Conservation (phyloP, 1,284 basidiomycete species). For the Neonothopanus nambi region DNA sequence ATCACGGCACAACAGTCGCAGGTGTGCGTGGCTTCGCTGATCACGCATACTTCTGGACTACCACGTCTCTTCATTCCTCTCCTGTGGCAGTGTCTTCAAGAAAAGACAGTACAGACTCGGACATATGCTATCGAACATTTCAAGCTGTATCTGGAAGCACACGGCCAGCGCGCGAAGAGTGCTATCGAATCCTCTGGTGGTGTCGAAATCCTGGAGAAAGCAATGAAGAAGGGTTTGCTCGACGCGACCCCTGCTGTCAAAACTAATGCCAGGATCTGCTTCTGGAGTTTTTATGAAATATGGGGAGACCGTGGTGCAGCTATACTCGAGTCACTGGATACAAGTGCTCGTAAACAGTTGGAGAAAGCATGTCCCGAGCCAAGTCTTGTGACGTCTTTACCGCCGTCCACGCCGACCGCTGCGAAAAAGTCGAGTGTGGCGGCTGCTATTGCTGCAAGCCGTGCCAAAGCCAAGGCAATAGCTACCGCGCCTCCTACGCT, state of each 20-base stretch:
- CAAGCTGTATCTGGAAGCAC: conserved; percentile 71
- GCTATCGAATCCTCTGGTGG: conserved; percentile 68
- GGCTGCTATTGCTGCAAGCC: conserved; percentile 79
- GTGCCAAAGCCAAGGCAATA: conserved; percentile 81
- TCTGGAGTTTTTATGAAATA: conserved; percentile 78
- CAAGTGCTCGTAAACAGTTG: conserved; percentile 75
- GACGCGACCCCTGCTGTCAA: conserved; percentile 84
- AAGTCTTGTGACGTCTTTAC: conserved; percentile 37
- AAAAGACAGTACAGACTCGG: conserved; percentile 86
- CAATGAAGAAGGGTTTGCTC: conserved; percentile 67
- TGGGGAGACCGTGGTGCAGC: conserved; percentile 72
- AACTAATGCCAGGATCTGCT: conserved; percentile 72
- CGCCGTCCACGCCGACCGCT: conserved; percentile 48
- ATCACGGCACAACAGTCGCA: conserved; percentile 89
- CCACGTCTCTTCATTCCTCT: conserved; percentile 73
- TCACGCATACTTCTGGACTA: conserved; percentile 71
- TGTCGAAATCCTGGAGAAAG: conserved; percentile 70
- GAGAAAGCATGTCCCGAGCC: conserved; percentile 80
- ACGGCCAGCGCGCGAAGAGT: conserved; percentile 62
- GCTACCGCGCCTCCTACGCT: conserved; percentile 75
- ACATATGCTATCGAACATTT: conserved; percentile 68
- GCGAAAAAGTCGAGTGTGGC: conserved; percentile 77
- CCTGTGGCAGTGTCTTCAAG: conserved; percentile 74
- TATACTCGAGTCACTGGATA: conserved; percentile 74
- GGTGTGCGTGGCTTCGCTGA: conserved; percentile 64